Percentiles rank a stretch among this genome's conserved stretches.
Evolutionary conservation across 2,329 filamentous ascomycete genomes (phyloP).

Genomic region (Trichoderma koningii): DNA sequence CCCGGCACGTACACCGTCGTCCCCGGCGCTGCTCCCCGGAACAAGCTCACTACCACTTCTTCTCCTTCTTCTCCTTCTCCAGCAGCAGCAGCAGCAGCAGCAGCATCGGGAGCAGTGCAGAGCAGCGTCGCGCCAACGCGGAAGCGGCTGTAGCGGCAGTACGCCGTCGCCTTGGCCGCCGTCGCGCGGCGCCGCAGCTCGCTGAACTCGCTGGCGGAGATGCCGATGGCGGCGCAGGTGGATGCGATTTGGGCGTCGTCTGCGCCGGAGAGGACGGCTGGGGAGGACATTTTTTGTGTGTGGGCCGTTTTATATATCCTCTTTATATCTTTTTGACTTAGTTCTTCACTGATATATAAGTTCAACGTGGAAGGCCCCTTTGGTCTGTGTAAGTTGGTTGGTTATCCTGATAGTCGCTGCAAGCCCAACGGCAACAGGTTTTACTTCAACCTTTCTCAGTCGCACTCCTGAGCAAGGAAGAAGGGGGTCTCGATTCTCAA

Average conservation of each 20-base stretch:
- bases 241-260: constrained; percentile 36
- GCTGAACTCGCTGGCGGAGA: constrained; percentile 66
- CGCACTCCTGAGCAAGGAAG: too few relatives aligned
- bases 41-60: too few relatives aligned
- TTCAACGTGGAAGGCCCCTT: too few relatives aligned
- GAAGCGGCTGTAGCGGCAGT: constrained; percentile 93
- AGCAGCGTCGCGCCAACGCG: constrained; percentile 84
- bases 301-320: too few relatives aligned
- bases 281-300: constrained; percentile 6
- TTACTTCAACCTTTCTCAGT: neutral
- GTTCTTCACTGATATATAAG: too few relatives aligned
- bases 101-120: constrained; percentile 42
- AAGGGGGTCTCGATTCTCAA: neutral
- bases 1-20: constrained; percentile 49
- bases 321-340: too few relatives aligned
- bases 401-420: too few relatives aligned
- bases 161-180: constrained; percentile 75
- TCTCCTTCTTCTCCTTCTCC: neutral
- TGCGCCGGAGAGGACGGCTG: constrained; percentile 33
- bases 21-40: too few relatives aligned
- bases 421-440: neutral
- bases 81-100: neutral
- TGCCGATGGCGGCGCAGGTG: constrained; percentile 42
- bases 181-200: constrained; percentile 63
- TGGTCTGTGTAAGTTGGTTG: too few relatives aligned